phyloP scores from a whole-genome alignment of 768 basidiomycete genomes.

The Suillus luteus region DNA sequence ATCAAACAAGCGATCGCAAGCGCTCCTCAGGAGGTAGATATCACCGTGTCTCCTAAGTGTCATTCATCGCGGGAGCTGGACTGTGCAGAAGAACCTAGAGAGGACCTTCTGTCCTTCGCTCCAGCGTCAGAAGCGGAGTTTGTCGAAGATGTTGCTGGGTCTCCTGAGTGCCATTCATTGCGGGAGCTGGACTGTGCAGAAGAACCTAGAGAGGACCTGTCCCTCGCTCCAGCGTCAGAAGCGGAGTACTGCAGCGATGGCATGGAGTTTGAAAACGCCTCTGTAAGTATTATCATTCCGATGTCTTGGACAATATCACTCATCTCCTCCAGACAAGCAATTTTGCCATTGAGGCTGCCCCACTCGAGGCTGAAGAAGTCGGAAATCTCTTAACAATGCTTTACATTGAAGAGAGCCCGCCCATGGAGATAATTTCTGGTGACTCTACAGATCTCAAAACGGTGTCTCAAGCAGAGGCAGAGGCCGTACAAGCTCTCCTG shows the following conservation, averaged over 20 bases:
- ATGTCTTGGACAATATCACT: no score
- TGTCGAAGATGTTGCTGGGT: neutral
- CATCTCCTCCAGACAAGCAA: neutral
- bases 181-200: neutral
- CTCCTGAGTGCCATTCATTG: neutral
- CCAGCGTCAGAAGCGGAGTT: neutral
- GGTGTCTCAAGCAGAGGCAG: neutral
- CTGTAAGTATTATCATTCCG: neutral
- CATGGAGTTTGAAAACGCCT: neutral
- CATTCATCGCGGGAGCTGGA: neutral
- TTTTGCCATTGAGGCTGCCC: neutral
- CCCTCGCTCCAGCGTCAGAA: neutral
- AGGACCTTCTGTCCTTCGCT: neutral
- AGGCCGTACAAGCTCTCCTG: neutral
- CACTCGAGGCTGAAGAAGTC: neutral
- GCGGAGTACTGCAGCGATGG: neutral
- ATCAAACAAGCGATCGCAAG: neutral
- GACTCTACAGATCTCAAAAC: neutral
- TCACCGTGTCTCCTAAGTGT: neutral
- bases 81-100: neutral
- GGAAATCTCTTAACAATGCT: neutral
- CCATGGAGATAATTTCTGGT: neutral
- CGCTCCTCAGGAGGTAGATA: neutral
- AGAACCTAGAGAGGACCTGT: neutral
- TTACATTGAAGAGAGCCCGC: neutral